Evolutionary conservation across 345 rosid genomes (phyloP).

Genomic region (Populus deltoides): DNA sequence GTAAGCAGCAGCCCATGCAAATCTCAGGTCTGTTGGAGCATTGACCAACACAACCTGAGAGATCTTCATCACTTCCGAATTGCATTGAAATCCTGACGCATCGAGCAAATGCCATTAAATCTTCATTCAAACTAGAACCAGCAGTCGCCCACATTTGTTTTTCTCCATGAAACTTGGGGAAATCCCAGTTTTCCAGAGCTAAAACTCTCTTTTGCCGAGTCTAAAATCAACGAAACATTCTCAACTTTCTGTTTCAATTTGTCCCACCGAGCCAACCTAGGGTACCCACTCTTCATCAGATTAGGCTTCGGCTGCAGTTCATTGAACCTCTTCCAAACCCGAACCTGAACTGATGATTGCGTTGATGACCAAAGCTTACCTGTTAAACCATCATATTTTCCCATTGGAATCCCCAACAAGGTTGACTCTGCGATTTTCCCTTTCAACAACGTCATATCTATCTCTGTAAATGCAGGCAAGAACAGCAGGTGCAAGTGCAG

Average conservation of each 20-base stretch:
- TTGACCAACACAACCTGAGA: too few relatives aligned
- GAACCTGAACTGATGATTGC: slow-evolving; percentile 37
- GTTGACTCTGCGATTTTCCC: not conserved
- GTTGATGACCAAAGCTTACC: slow-evolving; percentile 23
- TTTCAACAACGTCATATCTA: slow-evolving; percentile 21
- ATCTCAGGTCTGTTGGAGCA: too few relatives aligned
- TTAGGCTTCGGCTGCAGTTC: slow-evolving; percentile 28
- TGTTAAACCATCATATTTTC: not conserved
- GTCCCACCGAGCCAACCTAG: slow-evolving; percentile 37
- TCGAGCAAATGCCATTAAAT: too few relatives aligned
- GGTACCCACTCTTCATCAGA: slow-evolving; percentile 8
- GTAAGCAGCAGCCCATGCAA: too few relatives aligned
- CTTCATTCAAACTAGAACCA: too few relatives aligned
- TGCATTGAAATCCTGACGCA: too few relatives aligned
- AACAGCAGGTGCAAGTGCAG: slow-evolving; percentile 28
- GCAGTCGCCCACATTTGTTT: not conserved
- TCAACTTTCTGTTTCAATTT: slow-evolving; percentile 5
- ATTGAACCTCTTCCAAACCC: slow-evolving; percentile 53
- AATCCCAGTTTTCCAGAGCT: slow-evolving; percentile 2
- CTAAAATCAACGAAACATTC: slow-evolving; percentile 21
- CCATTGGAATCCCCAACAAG: too few relatives aligned
- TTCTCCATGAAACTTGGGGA: slow-evolving; percentile 21
- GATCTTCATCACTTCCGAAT: too few relatives aligned
- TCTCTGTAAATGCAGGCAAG: slow-evolving; percentile 42
- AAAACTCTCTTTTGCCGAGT: slow-evolving; percentile 24